Percentiles rank a stretch among this genome's conserved stretches.
phyloP scores from a whole-genome alignment of 2,329 filamentous ascomycete genomes.

The Ophiostoma ulmi region DNA sequence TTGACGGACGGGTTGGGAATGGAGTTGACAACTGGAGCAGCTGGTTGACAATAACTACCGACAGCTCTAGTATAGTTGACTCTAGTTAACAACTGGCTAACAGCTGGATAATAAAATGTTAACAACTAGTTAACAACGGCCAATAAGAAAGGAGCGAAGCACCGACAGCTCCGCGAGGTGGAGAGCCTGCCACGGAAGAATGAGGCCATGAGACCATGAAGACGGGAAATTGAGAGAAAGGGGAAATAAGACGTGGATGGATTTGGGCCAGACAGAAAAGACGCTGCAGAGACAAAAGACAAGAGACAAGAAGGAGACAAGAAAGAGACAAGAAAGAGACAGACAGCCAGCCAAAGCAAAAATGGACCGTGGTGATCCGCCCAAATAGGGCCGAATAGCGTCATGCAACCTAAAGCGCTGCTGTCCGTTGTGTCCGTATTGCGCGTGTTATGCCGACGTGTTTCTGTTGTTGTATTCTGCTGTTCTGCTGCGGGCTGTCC shows the following conservation, averaged over 20 bases:
- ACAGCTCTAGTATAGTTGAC: too few relatives aligned
- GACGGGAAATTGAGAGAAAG: background rate
- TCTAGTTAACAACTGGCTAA: background rate
- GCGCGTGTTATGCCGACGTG: background rate
- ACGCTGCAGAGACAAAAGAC: background rate
- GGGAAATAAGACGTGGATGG: background rate
- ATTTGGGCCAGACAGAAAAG: background rate
- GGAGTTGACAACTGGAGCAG: background rate
- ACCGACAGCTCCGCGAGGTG: conserved; percentile 4
- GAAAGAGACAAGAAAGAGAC: background rate
- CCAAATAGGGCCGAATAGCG: conserved; percentile 29
- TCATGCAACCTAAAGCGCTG: conserved; percentile 25
- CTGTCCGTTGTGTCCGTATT: background rate
- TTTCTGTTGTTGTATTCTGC: background rate
- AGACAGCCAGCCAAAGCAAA: conserved; percentile 17
- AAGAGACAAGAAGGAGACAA: background rate
- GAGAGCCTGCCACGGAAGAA: background rate
- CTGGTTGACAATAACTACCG: background rate
- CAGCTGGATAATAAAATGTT: background rate
- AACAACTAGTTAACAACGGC: conserved; percentile 1
- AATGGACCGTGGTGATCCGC: conserved; percentile 25
- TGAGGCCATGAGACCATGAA: background rate
- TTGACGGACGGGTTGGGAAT: too few relatives aligned
- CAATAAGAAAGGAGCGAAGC: background rate
- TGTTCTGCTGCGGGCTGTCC: background rate